Evolutionary conservation across 2,329 filamentous ascomycete genomes (phyloP).

Genomic region (Xylariaceae sp.): DNA sequence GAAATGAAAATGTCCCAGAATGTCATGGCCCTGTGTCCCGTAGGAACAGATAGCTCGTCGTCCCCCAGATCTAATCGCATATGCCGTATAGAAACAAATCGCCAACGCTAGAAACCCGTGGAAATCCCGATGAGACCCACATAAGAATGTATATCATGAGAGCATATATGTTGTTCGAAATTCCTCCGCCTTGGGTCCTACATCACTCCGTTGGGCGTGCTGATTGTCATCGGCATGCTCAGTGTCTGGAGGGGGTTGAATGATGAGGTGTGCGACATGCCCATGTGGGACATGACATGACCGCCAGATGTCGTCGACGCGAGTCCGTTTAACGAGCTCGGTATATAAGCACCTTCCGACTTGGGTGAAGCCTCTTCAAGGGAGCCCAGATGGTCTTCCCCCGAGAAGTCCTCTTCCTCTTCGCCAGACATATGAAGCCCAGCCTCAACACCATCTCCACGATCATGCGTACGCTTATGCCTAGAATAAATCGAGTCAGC

Average conservation of each 20-base stretch:
- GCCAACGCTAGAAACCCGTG: conserved; percentile 19
- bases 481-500: conserved; percentile 52
- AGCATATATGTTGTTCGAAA: conserved; percentile 14
- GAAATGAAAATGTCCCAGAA: conserved; percentile 20
- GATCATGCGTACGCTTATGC: conserved; percentile 76
- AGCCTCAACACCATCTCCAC: conserved; percentile 58
- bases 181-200: conserved; percentile 17
- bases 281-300: conserved; percentile 27
- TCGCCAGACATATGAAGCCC: conserved; percentile 70
- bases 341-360: conserved; percentile 63
- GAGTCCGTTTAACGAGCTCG: conserved; percentile 49
- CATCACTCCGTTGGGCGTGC: conserved; percentile 48
- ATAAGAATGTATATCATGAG: conserved; percentile 21
- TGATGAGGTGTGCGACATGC: conserved; percentile 36
- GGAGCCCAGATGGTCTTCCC: conserved; percentile 79
- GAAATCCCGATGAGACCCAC: conserved; percentile 21
- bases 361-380: conserved; percentile 76
- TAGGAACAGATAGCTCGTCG: not conserved
- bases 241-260: conserved; percentile 61
- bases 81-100: conserved; percentile 23
- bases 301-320: conserved; percentile 34
- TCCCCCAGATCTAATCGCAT: conserved; percentile 10
- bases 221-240: conserved; percentile 64
- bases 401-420: conserved; percentile 77
- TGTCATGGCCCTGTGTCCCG: not conserved